A percentile compares a stretch with the other conserved stretches of the same genome.
These are phyloP conservation scores for Conringia planisiliqua DNA, from an alignment of 345 rosid genomes.

Conservation along the genomic window DNA sequence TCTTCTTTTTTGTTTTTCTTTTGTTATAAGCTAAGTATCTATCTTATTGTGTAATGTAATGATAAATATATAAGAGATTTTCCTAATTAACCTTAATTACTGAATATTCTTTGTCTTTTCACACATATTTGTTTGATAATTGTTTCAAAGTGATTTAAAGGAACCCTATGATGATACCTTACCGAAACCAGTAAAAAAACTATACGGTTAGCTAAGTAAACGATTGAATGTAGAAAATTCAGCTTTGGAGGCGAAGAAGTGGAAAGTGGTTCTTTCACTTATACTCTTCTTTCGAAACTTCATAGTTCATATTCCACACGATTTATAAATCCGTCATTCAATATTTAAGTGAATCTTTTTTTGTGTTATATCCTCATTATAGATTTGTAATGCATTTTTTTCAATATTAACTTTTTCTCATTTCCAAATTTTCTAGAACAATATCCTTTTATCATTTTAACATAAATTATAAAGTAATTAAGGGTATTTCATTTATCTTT, in stretches of 20 bases:
- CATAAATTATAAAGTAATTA: not conserved
- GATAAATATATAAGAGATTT: not conserved
- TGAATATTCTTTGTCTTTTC: not conserved
- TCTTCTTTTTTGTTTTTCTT: not conserved
- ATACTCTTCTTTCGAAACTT: not conserved
- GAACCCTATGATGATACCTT: not conserved
- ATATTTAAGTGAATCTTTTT: not conserved
- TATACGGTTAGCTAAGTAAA: not conserved
- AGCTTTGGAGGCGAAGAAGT: not conserved
- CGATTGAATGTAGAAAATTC: not conserved
- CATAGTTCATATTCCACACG: not conserved
- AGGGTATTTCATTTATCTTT: not conserved
- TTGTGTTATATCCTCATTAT: not conserved
- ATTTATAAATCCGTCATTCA: not conserved
- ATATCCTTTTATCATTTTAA: not conserved
- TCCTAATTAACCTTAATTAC: not conserved
- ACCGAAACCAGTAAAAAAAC: not conserved
- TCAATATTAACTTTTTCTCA: not conserved
- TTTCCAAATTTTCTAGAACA: not conserved
- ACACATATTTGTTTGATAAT: not conserved
- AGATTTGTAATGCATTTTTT: not conserved
- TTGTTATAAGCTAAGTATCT: not conserved
- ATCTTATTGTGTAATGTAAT: constrained; percentile 13
- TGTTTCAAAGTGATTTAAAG: not conserved
- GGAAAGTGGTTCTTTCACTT: not conserved